Conservation (phyloP, 2,329 filamentous ascomycete species). For the Diaporthe longicolla region DNA sequence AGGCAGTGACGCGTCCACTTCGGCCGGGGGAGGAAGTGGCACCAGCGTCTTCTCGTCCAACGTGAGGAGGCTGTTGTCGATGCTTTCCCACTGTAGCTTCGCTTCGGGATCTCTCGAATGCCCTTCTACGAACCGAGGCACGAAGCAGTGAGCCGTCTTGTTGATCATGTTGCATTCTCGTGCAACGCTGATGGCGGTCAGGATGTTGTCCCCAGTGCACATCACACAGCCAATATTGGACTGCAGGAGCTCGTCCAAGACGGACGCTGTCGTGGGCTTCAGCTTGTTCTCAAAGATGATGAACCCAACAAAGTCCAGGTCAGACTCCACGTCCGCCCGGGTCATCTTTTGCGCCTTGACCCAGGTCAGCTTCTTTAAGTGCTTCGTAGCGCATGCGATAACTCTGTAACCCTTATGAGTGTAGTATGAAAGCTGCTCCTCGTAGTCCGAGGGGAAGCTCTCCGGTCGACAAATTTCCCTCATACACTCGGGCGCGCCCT, state of each 20-base stretch:
- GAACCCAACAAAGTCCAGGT: constrained; percentile 91
- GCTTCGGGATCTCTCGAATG: constrained; percentile 80
- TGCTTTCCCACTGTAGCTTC: constrained; percentile 89
- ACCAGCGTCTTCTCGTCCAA: constrained; percentile 85
- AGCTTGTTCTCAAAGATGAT: constrained; percentile 99
- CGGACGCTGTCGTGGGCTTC: constrained; percentile 85
- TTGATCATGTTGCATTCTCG: constrained; percentile 90
- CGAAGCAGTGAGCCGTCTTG: constrained; percentile 87
- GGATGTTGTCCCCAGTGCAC: constrained; percentile 98
- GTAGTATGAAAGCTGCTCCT: constrained; percentile 89
- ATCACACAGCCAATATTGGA: constrained; percentile 93
- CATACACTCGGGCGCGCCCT: constrained; percentile 97
- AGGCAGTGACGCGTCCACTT: constrained; percentile 85
- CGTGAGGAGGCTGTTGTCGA: constrained; percentile 85
- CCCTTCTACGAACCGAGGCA: constrained; percentile 89
- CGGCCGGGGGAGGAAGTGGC: constrained; percentile 78
- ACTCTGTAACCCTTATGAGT: constrained; percentile 97
- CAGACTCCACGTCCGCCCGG: constrained; percentile 84
- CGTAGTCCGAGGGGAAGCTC: constrained; percentile 89
- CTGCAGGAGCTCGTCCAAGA: constrained; percentile 84
- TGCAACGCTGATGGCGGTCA: constrained; percentile 96
- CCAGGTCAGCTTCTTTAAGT: constrained; percentile 90
- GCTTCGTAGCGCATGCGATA: constrained; percentile 93
- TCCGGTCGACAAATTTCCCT: constrained; percentile 89
- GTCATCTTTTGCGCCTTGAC: constrained; percentile 96